Evolutionary conservation across 148 eudicot species (phyloP).

Genomic region (Silene uniflora): DNA sequence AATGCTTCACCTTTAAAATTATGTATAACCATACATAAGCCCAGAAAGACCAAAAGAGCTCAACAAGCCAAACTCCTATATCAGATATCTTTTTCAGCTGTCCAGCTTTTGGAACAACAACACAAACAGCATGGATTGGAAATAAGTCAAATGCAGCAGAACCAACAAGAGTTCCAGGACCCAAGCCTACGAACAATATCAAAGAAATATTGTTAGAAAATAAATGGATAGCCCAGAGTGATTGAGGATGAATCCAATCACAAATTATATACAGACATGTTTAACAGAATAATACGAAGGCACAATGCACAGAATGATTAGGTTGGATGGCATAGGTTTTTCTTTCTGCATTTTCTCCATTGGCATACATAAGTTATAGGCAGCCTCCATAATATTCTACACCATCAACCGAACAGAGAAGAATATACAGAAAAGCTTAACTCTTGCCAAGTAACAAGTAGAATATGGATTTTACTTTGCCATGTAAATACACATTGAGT

Average conservation of each 20-base stretch:
- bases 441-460: neutral
- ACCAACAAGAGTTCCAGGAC: slow-evolving; percentile 98
- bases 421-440: neutral
- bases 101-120: slow-evolving; percentile 90
- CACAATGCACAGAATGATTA: neutral
- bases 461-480: neutral
- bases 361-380: neutral
- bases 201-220: neutral
- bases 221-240: neutral
- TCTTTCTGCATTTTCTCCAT: neutral
- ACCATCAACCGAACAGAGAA: neutral
- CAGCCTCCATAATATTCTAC: neutral
- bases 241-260: slow-evolving; percentile 6
- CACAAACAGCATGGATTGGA: slow-evolving; percentile 97
- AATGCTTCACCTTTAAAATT: slow-evolving; percentile 55
- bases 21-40: slow-evolving; percentile 90
- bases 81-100: slow-evolving; percentile 90
- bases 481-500: neutral
- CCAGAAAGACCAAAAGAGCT: slow-evolving; percentile 97
- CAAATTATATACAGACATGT: neutral
- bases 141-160: slow-evolving; percentile 97
- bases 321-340: neutral
- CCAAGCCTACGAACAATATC: slow-evolving; percentile 58
- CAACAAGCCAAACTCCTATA: slow-evolving; percentile 92
- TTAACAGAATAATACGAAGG: neutral